Conservation (phyloP, 352 stramenopile species). For the Ophiocytium majus region DNA sequence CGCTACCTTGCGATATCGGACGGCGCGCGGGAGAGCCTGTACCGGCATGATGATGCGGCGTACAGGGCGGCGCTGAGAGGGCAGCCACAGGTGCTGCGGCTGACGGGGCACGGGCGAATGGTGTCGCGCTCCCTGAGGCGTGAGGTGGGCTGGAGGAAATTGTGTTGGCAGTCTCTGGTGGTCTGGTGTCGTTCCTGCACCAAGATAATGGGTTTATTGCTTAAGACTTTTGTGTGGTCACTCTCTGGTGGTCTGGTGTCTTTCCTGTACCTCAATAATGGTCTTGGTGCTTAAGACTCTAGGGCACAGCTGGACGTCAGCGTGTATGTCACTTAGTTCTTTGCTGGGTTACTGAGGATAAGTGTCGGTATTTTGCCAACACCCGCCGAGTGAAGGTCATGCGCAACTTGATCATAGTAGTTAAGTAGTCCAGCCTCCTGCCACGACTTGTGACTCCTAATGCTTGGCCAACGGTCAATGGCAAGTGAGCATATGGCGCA, state of each 20-base stretch:
- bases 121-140: not conserved
- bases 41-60: not conserved
- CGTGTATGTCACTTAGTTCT: not conserved
- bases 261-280: not conserved
- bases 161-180: not conserved
- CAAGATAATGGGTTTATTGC: not conserved
- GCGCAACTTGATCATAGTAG: too few relatives aligned
- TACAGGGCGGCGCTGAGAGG: not conserved
- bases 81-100: not conserved
- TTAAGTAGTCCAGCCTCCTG: too few relatives aligned
- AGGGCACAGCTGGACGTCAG: not conserved
- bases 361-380: too few relatives aligned
- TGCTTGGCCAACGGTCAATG: too few relatives aligned
- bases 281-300: not conserved
- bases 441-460: too few relatives aligned
- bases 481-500: too few relatives aligned
- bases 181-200: not conserved
- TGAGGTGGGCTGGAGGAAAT: not conserved
- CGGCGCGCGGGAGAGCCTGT: not conserved
- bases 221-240: not conserved
- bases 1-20: not conserved
- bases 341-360: too few relatives aligned
- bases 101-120: not conserved
- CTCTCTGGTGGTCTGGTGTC: not conserved
- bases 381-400: too few relatives aligned